phyloP scores from a whole-genome alignment of 805 yeast species.

The Metschnikowia orientalis region DNA sequence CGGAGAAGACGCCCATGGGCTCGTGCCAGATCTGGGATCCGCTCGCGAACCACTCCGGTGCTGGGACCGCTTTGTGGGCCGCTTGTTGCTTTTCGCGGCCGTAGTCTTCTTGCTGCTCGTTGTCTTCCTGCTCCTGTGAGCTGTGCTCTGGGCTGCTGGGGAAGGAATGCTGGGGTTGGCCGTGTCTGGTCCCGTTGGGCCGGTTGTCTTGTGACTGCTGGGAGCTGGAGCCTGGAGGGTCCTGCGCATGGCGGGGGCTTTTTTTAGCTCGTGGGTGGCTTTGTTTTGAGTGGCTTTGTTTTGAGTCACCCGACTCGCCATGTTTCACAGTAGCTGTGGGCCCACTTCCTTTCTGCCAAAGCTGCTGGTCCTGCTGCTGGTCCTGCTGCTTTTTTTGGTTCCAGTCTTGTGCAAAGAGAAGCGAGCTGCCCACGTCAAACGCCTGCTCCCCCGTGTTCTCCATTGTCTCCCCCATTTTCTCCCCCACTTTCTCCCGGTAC shows the following conservation, averaged over 20 bases:
- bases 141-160: too few species aligned
- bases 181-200: too few species aligned
- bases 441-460: background rate
- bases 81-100: constrained; percentile 2
- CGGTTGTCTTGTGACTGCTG: too few species aligned
- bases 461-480: constrained; percentile 2
- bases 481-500: constrained; percentile 25
- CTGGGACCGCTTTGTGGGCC: too few species aligned
- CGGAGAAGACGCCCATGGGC: constrained; percentile 7
- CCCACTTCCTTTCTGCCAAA: too few species aligned
- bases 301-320: background rate
- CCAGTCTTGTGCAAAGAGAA: constrained; percentile 16
- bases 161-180: too few species aligned
- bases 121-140: background rate
- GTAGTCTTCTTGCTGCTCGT: background rate
- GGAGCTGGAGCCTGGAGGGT: too few species aligned
- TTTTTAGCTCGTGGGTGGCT: too few species aligned
- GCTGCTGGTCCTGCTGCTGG: too few species aligned
- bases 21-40: constrained; percentile 10
- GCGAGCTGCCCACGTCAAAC: constrained; percentile 20
- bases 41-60: constrained; percentile 30
- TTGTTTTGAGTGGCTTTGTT: too few species aligned
- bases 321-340: background rate
- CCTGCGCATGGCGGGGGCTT: too few species aligned
- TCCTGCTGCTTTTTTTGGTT: background rate